These are phyloP conservation scores for Trichoderma simmonsii DNA, from an alignment of 2,329 filamentous ascomycete genomes.

Conservation along the genomic window DNA sequence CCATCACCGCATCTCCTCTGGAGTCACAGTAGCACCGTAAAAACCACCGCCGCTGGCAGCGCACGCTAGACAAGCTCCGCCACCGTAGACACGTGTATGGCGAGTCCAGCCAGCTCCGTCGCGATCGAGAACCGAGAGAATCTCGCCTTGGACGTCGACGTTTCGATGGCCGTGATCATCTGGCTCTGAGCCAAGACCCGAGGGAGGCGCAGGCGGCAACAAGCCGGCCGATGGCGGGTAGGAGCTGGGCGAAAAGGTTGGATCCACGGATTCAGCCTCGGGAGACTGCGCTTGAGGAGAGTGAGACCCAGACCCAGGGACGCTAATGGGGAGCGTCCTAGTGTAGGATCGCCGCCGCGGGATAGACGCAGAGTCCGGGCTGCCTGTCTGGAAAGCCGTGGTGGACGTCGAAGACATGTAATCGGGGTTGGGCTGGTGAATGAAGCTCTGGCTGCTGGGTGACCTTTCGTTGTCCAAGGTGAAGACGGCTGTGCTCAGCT, in stretches of 20 bases:
- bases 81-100: slow-evolving; percentile 58
- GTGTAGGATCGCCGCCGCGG: slow-evolving; percentile 44
- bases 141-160: slow-evolving; percentile 48
- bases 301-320: slow-evolving; percentile 30
- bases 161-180: slow-evolving; percentile 30
- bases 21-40: slow-evolving; percentile 53
- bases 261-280: slow-evolving; percentile 26
- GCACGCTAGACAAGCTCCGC: slow-evolving; percentile 56
- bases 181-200: slow-evolving; percentile 21
- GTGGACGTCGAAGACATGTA: slow-evolving; percentile 41
- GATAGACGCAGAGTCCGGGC: slow-evolving; percentile 30
- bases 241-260: slow-evolving; percentile 45
- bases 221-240: slow-evolving; percentile 48
- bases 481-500: slow-evolving; percentile 41
- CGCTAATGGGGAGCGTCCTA: slow-evolving; percentile 38
- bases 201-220: slow-evolving; percentile 47
- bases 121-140: slow-evolving; percentile 47
- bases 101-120: slow-evolving; percentile 52
- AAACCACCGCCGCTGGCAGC: slow-evolving; percentile 48
- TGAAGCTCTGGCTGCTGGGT: slow-evolving; percentile 35
- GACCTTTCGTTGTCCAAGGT: slow-evolving; percentile 41
- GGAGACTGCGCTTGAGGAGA: slow-evolving; percentile 23
- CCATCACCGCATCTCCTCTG: slow-evolving; percentile 47
- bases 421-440: slow-evolving; percentile 50
- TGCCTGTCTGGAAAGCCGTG: slow-evolving; percentile 27